Evolutionary conservation across 2,329 filamentous ascomycete species (phyloP), one percentile per base, ranked within the genome.

Genomic region (Endoconidiophora laricicola): DNA sequence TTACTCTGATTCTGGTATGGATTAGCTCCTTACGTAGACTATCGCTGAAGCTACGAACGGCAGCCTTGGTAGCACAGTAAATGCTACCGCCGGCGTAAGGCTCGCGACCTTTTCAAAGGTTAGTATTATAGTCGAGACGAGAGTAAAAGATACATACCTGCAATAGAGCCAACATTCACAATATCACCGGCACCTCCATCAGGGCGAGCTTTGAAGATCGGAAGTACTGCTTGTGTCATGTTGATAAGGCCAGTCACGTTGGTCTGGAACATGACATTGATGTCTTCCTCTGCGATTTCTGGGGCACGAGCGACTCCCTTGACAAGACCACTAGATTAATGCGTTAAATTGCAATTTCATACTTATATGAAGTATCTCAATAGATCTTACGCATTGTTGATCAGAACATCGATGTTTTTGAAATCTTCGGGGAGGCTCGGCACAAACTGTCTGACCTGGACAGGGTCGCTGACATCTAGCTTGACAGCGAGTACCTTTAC

Each of bases 241-340:
- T 90, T 85, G 69, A 98, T 91, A 33, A 98, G 72, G 24, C 91
- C 91, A 2, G 83, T 91, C 48, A 96, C 88, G 63, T 98, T 98
- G 52, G 91, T 96, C 44, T 76, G 68, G 62, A 95, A 86, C 87
- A 96, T 95, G 63, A 80, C 60, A 58, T 83, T 73, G 58, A 95
- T 83, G 66, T 98, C 90, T 52, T 81, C 79, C 59, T 84, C 73
- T 14, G 72, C 73, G 61, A 98, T 95, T 39, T 85, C 76, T 16
- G 88, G 88, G 1, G 87, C 86, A 61, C 83, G 79, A 46, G 85
- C 90, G 10, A 94, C 77, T 56, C 87, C 88, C 65, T 84, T 90
- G 54, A 94, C 90, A 18, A 95, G 75, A 40, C 90, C 90, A 44
- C 86, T 91, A 56, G 48, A 23, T 10, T 18, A 4, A 6, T 2